Evolutionary conservation across 2,329 filamentous ascomycete genomes (phyloP).

Genomic region (Phaeoacremonium minimum): DNA sequence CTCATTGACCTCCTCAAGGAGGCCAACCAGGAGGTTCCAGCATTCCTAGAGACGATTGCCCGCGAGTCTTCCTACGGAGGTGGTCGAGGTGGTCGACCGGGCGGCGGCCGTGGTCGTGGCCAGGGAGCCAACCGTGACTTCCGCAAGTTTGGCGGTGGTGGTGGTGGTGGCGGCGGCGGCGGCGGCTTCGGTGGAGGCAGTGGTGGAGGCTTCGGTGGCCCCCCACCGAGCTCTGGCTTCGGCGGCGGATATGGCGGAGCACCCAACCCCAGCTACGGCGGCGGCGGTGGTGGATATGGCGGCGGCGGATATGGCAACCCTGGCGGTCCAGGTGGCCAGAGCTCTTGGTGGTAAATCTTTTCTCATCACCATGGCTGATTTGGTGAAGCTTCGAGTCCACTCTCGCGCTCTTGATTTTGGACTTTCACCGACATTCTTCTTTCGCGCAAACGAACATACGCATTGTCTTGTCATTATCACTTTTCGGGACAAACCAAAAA

Average conservation of each 20-base stretch:
- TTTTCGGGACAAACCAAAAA: slow-evolving; percentile 22
- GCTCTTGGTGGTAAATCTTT: slow-evolving; percentile 61
- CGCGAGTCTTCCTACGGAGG: slow-evolving; percentile 87
- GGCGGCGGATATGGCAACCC: slow-evolving; percentile 67
- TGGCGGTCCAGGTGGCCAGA: slow-evolving; percentile 57
- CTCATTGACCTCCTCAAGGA: slow-evolving; percentile 98
- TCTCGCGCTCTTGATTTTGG: slow-evolving; percentile 13
- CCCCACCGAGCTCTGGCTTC: slow-evolving; percentile 27
- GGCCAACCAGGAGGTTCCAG: slow-evolving; percentile 92
- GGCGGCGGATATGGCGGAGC: slow-evolving; percentile 28
- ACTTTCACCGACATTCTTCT: slow-evolving; percentile 14
- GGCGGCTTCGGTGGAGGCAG: slow-evolving; percentile 41
- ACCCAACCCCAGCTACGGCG: slow-evolving; percentile 33
- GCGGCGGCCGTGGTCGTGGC: slow-evolving; percentile 68
- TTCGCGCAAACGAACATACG: slow-evolving; percentile 33
- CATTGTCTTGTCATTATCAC: slow-evolving; percentile 14
- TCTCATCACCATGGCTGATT: slow-evolving; percentile 4
- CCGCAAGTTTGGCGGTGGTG: slow-evolving; percentile 69
- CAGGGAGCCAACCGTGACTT: slow-evolving; percentile 77
- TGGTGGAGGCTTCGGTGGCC: slow-evolving; percentile 35
- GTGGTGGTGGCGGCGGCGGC: slow-evolving; percentile 39
- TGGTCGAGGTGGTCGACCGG: slow-evolving; percentile 55
- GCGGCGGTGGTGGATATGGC: slow-evolving; percentile 40
- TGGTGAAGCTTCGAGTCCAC: slow-evolving; percentile 3
- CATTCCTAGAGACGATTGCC: slow-evolving; percentile 95